A percentile compares a stretch with the other conserved stretches of the same genome.
Evolutionary conservation across 805 yeast genomes (phyloP).

Genomic region (Teunomyces stri): DNA sequence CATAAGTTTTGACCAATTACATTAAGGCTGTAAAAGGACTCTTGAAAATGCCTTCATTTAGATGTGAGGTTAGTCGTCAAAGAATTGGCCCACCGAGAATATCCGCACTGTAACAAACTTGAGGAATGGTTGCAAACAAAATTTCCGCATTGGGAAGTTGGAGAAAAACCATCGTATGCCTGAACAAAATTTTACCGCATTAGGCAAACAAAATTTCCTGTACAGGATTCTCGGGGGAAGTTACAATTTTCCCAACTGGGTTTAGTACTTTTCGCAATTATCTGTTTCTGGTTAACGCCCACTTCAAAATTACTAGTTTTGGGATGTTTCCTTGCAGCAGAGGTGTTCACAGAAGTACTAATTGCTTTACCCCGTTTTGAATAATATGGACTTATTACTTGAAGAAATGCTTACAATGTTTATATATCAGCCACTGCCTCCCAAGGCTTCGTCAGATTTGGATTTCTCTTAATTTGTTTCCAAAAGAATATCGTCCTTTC

Average conservation of each 20-base stretch:
- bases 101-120: background rate
- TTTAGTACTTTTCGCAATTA: conserved; percentile 1
- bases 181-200: background rate
- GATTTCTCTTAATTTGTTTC: conserved; percentile 8
- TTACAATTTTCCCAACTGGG: conserved; percentile 2
- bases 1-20: too few species aligned
- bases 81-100: background rate
- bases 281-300: conserved; percentile 3
- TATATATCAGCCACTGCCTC: conserved; percentile 1
- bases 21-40: background rate
- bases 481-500: conserved; percentile 7
- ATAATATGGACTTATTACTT: too few species aligned
- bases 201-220: background rate
- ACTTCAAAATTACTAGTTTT: background rate
- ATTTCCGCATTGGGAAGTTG: conserved; percentile 2
- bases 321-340: background rate
- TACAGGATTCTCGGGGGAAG: background rate
- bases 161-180: background rate
- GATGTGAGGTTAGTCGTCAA: background rate
- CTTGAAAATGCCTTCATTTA: background rate
- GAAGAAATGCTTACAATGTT: conserved; percentile 1
- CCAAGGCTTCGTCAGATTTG: background rate
- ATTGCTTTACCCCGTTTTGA: background rate
- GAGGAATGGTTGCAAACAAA: conserved; percentile 2
- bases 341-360: background rate